Percentiles rank a stretch among this genome's conserved stretches.
These are phyloP conservation scores for Heritiera fomes DNA, from an alignment of 345 rosid genomes.

Conservation along the genomic window DNA sequence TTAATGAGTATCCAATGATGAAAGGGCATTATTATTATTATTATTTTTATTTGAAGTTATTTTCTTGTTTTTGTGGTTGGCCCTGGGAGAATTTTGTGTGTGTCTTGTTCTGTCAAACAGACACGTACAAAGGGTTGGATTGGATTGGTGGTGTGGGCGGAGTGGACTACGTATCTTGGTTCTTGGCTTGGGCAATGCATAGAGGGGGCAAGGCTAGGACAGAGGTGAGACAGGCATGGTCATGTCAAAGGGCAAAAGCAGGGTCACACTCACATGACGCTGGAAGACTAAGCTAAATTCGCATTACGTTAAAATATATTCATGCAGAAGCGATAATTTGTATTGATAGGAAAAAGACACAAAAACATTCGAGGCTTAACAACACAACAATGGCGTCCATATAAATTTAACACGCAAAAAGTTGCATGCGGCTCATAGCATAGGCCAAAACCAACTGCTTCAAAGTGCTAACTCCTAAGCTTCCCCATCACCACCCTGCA, in stretches of 20 bases:
- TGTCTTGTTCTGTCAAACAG: conserved; percentile 9
- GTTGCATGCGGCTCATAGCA: conserved; percentile 30
- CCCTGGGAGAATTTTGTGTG: not conserved
- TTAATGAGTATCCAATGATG: conserved; percentile 13
- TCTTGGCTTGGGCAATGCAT: not conserved
- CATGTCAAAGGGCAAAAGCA: conserved; percentile 18
- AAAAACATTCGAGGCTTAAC: conserved; percentile 38
- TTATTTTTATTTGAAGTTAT: not conserved
- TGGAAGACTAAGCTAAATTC: conserved; percentile 4
- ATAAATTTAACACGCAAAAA: conserved; percentile 37
- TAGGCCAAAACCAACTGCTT: conserved; percentile 23
- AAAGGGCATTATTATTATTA: not conserved
- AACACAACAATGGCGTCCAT: conserved; percentile 40
- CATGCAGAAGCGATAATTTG: conserved; percentile 41
- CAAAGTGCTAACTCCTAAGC: not conserved
- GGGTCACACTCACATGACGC: conserved; percentile 26
- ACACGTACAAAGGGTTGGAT: not conserved
- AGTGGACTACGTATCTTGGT: conserved; percentile 21
- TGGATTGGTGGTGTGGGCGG: conserved; percentile 8
- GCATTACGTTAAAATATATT: conserved; percentile 36
- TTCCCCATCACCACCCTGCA: not conserved
- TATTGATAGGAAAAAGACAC: conserved; percentile 39
- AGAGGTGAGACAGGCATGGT: conserved; percentile 23
- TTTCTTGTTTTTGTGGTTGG: not conserved
- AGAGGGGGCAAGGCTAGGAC: not conserved